phyloP scores from a whole-genome alignment of 169 alveolate species.

The Amoebophrya sp. region DNA sequence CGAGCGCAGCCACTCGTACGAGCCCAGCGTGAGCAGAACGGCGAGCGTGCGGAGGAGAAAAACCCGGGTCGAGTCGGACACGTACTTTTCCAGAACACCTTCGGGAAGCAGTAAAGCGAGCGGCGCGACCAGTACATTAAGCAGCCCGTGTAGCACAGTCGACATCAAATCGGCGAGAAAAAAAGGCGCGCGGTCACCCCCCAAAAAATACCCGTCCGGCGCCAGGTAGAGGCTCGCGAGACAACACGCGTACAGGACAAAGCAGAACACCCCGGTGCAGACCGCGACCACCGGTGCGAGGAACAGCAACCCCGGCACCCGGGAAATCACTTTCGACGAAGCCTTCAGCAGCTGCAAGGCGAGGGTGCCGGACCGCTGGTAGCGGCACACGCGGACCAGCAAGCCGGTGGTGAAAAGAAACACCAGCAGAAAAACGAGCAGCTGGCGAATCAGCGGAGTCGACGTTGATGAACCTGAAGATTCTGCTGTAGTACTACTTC shows the following conservation, averaged over 20 bases:
- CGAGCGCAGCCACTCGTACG: background rate
- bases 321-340: background rate
- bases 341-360: background rate
- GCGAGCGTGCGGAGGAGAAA: background rate
- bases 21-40: background rate
- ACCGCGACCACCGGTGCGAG: background rate
- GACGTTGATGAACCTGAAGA: too few relatives aligned
- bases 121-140: too few relatives aligned
- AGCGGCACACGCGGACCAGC: background rate
- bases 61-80: too few relatives aligned
- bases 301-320: background rate
- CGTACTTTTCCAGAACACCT: too few relatives aligned
- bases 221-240: background rate
- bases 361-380: background rate
- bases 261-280: background rate
- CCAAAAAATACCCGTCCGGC: background rate
- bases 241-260: background rate
- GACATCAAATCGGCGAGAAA: too few relatives aligned
- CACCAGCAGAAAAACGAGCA: background rate
- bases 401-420: background rate
- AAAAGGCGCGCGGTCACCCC: too few relatives aligned
- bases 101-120: too few relatives aligned
- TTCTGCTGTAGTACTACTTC: too few relatives aligned
- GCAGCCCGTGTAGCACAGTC: too few relatives aligned
- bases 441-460: too few relatives aligned